Conservation (phyloP, 2,329 filamentous ascomycete species). For the Aureobasidium uvarum region DNA sequence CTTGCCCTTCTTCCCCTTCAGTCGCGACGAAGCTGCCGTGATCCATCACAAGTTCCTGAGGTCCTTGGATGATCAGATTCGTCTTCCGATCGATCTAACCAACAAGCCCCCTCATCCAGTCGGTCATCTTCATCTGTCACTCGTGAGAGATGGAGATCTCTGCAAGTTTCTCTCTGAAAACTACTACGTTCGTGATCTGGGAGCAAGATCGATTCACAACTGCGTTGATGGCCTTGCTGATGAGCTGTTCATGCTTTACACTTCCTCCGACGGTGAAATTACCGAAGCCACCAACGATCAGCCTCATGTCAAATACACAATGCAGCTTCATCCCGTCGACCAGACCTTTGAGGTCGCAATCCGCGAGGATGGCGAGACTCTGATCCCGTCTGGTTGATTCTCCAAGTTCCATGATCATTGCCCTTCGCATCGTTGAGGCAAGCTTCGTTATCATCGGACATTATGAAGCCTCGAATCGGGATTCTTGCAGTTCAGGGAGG, state of each 20-base stretch:
- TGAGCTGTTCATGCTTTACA: constrained; percentile 20
- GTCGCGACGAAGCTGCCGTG: constrained; percentile 42
- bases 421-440: background rate
- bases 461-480: no score
- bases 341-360: constrained; percentile 1
- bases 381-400: background rate
- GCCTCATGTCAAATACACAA: constrained; percentile 22
- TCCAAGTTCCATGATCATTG: background rate
- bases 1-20: constrained; percentile 48
- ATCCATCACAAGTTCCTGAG: constrained; percentile 47
- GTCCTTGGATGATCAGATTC: constrained; percentile 35
- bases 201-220: constrained; percentile 37
- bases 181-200: constrained; percentile 42
- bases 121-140: constrained; percentile 39
- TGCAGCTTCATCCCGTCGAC: constrained; percentile 11
- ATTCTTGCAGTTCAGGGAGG: background rate
- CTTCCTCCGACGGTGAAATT: background rate
- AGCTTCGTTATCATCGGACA: background rate
- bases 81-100: constrained; percentile 35
- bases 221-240: constrained; percentile 30
- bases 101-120: constrained; percentile 36
- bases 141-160: constrained; percentile 36
- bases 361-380: background rate
- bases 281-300: constrained; percentile 16
- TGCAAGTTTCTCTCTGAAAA: constrained; percentile 37